Evolutionary conservation across 306 rosid genomes (phyloP).

Genomic region (Cicer chorassanicum): DNA sequence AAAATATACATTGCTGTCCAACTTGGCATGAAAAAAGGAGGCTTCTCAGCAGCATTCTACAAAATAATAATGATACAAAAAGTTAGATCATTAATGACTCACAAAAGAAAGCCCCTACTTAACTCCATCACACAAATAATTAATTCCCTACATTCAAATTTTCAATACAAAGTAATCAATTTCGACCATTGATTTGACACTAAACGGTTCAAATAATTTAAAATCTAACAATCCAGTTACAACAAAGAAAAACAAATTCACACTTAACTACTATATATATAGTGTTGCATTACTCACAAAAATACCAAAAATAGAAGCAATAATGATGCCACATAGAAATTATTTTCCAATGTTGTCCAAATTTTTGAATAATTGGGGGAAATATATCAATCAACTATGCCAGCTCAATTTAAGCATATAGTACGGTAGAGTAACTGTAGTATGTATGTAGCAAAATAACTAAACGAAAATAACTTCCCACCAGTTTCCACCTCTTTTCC

Average conservation of each 20-base stretch:
- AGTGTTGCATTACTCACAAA: constrained; percentile 18
- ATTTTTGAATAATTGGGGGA: constrained; percentile 34
- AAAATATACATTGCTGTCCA: constrained; percentile 84
- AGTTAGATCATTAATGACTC: constrained; percentile 18
- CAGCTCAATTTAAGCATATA: constrained; percentile 50
- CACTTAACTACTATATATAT: too few species aligned
- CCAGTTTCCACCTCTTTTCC: constrained; percentile 55
- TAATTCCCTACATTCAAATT: too few species aligned
- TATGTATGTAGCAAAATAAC: constrained; percentile 60
- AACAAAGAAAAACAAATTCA: too few species aligned
- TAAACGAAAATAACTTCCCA: constrained; percentile 73
- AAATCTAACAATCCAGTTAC: too few species aligned
- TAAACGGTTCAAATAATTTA: too few species aligned
- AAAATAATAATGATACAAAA: neutral
- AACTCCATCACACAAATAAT: too few species aligned
- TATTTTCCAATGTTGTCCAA: constrained; percentile 2
- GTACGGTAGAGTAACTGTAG: constrained; percentile 54
- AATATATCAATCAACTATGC: constrained; percentile 43
- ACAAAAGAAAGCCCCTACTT: neutral
- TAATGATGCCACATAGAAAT: constrained; percentile 26
- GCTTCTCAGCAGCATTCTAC: constrained; percentile 96
- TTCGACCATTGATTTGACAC: too few species aligned
- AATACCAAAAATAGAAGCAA: constrained; percentile 8
- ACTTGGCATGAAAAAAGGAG: constrained; percentile 81
- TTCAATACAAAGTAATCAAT: too few species aligned